Conservation (phyloP, 1,284 basidiomycete species). For the Ustilago esculenta region DNA sequence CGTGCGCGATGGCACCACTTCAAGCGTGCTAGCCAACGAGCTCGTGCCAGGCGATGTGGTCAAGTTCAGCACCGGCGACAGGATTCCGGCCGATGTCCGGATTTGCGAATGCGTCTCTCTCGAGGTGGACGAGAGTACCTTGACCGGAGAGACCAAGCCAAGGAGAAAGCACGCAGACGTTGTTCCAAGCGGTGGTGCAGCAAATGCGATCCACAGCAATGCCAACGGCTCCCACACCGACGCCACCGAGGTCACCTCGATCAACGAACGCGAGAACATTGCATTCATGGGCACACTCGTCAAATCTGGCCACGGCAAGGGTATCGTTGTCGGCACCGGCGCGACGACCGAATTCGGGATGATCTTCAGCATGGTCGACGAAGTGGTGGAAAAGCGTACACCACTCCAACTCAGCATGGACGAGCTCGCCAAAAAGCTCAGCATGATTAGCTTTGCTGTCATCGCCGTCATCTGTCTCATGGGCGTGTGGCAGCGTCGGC, state of each 20-base stretch:
- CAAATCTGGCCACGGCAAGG: slow-evolving; percentile 85
- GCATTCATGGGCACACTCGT: slow-evolving; percentile 98
- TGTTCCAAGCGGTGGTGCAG: slow-evolving; percentile 58
- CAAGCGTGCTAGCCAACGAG: slow-evolving; percentile 85
- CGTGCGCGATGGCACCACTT: slow-evolving; percentile 73
- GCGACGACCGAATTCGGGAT: slow-evolving; percentile 91
- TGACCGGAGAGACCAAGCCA: slow-evolving; percentile 91
- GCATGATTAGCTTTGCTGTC: slow-evolving; percentile 86
- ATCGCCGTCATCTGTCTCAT: slow-evolving; percentile 93
- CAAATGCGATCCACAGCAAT: background rate
- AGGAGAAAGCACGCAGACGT: slow-evolving; percentile 76
- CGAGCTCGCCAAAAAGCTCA: slow-evolving; percentile 91
- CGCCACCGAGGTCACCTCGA: slow-evolving; percentile 64
- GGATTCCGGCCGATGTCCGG: slow-evolving; percentile 91
- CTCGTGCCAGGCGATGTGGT: slow-evolving; percentile 94
- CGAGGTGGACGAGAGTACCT: slow-evolving; percentile 92
- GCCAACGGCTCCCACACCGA: slow-evolving; percentile 5
- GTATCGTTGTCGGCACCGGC: slow-evolving; percentile 90
- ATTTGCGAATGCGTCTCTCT: slow-evolving; percentile 81
- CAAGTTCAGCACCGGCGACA: slow-evolving; percentile 85
- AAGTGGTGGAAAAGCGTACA: slow-evolving; percentile 91
- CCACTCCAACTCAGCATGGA: slow-evolving; percentile 96
- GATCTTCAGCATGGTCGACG: slow-evolving; percentile 98
- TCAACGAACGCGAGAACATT: slow-evolving; percentile 87
- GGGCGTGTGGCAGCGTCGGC: slow-evolving; percentile 84